phyloP scores from a whole-genome alignment of 805 yeast genomes.

The Lachancea lanzarotensis region DNA sequence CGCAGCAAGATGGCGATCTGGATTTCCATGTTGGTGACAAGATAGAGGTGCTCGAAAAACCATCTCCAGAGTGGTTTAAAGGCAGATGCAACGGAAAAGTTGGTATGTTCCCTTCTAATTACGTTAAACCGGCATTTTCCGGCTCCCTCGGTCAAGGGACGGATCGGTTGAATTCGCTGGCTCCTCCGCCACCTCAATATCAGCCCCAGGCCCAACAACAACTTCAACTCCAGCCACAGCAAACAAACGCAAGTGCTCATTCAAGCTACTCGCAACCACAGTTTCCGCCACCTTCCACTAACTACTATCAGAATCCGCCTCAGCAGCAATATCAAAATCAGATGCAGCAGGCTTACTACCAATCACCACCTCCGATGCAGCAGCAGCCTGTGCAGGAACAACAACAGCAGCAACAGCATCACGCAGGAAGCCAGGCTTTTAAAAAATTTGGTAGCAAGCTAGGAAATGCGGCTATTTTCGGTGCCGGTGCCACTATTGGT shows the following conservation, averaged over 20 bases:
- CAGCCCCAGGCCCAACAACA: conserved; percentile 13
- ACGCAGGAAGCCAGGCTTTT: conserved; percentile 30
- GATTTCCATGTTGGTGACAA: conserved; percentile 58
- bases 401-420: conserved; percentile 31
- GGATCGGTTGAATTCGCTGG: conserved; percentile 9
- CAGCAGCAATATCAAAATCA: conserved; percentile 31
- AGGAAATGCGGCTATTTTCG: conserved; percentile 90
- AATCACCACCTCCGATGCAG: conserved; percentile 12
- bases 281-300: conserved; percentile 47
- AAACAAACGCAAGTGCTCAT: conserved; percentile 7
- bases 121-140: conserved; percentile 46
- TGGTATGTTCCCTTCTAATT: conserved; percentile 89
- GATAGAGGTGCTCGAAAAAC: conserved; percentile 61
- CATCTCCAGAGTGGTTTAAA: conserved; percentile 87
- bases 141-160: conserved; percentile 11
- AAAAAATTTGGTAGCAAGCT: conserved; percentile 71
- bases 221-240: conserved; percentile 11
- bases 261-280: conserved; percentile 28
- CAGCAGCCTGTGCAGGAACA: conserved; percentile 14
- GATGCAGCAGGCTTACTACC: conserved; percentile 22
- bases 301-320: conserved; percentile 39
- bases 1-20: conserved; percentile 75
- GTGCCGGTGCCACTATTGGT: conserved; percentile 95
- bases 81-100: conserved; percentile 54
- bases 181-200: conserved; percentile 24